Evolutionary conservation across 1,284 basidiomycete genomes (phyloP), one percentile per base, ranked within the genome.

Genomic region (Polyporus tsugae): DNA sequence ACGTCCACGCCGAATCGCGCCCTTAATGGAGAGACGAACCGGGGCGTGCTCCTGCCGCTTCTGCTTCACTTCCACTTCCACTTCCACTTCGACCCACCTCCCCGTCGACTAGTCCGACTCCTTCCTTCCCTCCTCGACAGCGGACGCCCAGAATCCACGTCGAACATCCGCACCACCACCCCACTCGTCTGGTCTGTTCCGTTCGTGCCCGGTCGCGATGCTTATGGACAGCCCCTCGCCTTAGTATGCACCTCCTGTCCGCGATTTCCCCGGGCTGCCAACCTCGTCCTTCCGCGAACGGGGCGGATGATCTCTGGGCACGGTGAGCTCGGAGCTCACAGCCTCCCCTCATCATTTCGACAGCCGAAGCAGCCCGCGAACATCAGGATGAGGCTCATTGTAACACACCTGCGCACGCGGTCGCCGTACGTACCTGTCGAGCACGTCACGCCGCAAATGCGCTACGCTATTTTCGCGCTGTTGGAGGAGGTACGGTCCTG

Each of bases 241-340:
- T 58, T 38, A 25, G 22, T 13, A 25, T 9, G 35, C 33, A 19
- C 39, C 36, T 22, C 36, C 15, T 65, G 65, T 67, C 67, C 62
- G 65, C 66, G 69, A 67, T 66, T 39, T 52, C 63, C 57, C 64
- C 65, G 65, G 65, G 61, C n/a, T 59, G 13, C 38, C 53, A 42
- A 42, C 59, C 33, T 29, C 46, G 49, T 41, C 46, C 46, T 53
- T 41, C 58, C 35, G 62, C 57, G 33, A 38, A 58, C 61, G 41
- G 58, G 44, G 36, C 41, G 36, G 55, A 58, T 58, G 36, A 58
- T 38, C 55, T 53, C 44, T 13, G 6, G 10, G 15, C 33, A 55
- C 33, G 53, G 22, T 41, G 25, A 41, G 33, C 41, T 46, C 65
- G 67, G 67, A 44, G 64, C 33, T 71, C 33, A 53, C n/a, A 55